These are phyloP conservation scores for Zostera marina DNA, from an alignment of 116 monocot genomes.

Conservation along the genomic window DNA sequence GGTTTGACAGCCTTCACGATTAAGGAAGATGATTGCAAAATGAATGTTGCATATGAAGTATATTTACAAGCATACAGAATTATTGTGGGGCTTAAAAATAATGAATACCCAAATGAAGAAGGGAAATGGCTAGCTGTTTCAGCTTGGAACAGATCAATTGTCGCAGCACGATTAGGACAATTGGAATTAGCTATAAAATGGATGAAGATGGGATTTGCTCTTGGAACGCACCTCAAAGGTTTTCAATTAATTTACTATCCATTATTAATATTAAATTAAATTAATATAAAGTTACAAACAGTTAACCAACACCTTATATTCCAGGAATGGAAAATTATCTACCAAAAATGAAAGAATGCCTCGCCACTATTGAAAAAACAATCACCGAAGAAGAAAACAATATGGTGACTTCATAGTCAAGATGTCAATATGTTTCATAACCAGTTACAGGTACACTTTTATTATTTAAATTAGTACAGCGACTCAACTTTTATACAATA, in stretches of 20 bases:
- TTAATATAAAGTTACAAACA: background rate
- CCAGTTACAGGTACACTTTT: too few species aligned
- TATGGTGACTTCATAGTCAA: background rate
- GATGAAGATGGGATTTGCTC: constrained; percentile 85
- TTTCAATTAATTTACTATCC: constrained; percentile 15
- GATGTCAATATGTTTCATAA: too few species aligned
- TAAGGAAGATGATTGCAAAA: constrained; percentile 3
- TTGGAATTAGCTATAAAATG: constrained; percentile 42
- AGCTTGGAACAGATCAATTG: constrained; percentile 68
- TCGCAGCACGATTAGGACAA: constrained; percentile 38
- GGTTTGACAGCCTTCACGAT: constrained; percentile 17
- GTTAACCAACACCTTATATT: too few species aligned
- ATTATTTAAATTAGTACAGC: too few species aligned
- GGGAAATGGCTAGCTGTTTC: constrained; percentile 81
- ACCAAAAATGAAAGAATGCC: constrained; percentile 44
- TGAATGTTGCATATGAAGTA: constrained; percentile 23
- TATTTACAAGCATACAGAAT: constrained; percentile 73
- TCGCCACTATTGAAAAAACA: constrained; percentile 34
- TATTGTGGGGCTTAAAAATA: constrained; percentile 58
- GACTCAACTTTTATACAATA: too few species aligned
- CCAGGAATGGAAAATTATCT: constrained; percentile 49
- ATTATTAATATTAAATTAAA: background rate
- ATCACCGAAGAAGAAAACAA: constrained; percentile 7
- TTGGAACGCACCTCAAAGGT: constrained; percentile 31
- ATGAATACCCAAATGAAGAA: constrained; percentile 62